Evolutionary conservation across 2,329 filamentous ascomycete species (phyloP).

Genomic region (Colletotrichum coccodes): DNA sequence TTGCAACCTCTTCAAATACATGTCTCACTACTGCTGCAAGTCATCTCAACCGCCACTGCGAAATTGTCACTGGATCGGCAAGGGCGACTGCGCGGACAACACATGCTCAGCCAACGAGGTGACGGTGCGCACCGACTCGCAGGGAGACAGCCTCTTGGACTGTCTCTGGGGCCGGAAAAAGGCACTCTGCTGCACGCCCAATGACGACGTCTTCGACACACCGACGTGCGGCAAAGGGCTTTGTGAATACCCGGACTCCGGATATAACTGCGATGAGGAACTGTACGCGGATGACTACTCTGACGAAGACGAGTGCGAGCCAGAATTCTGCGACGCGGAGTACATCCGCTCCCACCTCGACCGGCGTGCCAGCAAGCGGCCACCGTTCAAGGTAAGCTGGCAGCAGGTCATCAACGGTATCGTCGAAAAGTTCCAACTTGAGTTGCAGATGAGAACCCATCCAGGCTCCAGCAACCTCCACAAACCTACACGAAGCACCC

Average conservation of each 20-base stretch:
- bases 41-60: background rate
- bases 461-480: constrained; percentile 4
- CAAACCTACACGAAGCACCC: background rate
- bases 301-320: background rate
- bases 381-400: background rate
- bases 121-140: background rate
- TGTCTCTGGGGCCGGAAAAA: background rate
- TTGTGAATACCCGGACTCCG: background rate
- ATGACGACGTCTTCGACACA: background rate
- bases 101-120: constrained; percentile 27
- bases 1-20: background rate
- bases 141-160: background rate
- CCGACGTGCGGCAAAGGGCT: background rate
- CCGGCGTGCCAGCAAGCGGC: background rate
- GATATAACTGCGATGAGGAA: background rate
- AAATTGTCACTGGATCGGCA: constrained; percentile 31
- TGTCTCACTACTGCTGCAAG: background rate
- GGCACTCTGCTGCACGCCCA: background rate
- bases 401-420: background rate
- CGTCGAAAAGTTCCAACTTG: background rate
- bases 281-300: background rate
- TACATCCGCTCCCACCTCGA: background rate
- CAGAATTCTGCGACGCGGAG: background rate
- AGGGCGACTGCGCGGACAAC: constrained; percentile 31
- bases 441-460: background rate